Evolutionary conservation across 2,329 filamentous ascomycete genomes (phyloP), one percentile per base, ranked within the genome.

Genomic region (Diaporthe ampelina): DNA sequence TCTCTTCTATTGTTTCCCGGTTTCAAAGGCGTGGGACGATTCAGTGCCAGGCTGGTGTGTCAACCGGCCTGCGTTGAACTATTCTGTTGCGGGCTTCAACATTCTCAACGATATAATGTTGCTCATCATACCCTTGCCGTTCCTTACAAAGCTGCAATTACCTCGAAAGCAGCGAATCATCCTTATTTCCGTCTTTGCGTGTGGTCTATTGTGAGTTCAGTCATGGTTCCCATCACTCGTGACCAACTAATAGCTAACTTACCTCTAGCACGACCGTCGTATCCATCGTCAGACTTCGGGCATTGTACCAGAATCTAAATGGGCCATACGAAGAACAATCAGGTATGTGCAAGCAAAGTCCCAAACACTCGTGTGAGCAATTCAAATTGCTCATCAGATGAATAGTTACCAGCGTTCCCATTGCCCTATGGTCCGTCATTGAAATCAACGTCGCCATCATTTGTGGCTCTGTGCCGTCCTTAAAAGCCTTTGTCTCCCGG

Each of bases 101-200:
- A 81, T 82, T 61, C 13, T 77, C 4, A 81, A 80, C 11, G 81
- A 82, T 21, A 45, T 82, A 52, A 71, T 81, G 15, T 77, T 82
- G 26, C 76, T 79, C 4, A 73, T 76, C 0, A 73, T 82, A 2
- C 81, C 81, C 1, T 74, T 82, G 9, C 79, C 80, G 11, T 73
- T 81, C 35, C 77, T 82, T 19, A 78, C 29, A 81, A 15, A 79
- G 79, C 79, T 85, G 9, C 78, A 83, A 52, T 81, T 85, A 15
- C 81, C 83, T 0, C 80, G 80, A 72, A 81, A 80, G 35, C 85
- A 87, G 63, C 84, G 85, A 35, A 76, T 86, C n/a, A 84, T 84
- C 1, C 78, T 88, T 77, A 82, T 79, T 77, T 79, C 72, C 75
- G 83, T 81, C 63, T 83, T 83, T 80, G 83, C 81, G 32, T 77